Percentiles rank a stretch among this genome's conserved stretches.
Evolutionary conservation across 2,329 filamentous ascomycete genomes (phyloP).

Genomic region (Colletotrichum limetticola): DNA sequence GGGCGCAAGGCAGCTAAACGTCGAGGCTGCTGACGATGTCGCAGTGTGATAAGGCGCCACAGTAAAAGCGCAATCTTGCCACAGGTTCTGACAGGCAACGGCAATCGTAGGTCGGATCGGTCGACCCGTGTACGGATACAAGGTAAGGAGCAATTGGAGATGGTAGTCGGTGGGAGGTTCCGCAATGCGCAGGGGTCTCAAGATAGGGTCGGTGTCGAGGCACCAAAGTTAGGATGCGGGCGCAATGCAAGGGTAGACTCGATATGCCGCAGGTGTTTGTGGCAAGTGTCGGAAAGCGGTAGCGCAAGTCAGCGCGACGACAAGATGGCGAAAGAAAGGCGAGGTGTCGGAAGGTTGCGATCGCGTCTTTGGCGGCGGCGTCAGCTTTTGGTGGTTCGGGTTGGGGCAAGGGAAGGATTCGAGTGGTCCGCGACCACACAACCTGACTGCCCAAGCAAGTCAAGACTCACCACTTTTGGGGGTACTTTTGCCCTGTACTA

Average conservation of each 20-base stretch:
- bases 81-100: background rate
- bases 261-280: constrained; percentile 9
- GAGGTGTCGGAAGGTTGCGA: constrained; percentile 20
- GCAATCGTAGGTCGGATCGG: background rate
- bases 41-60: constrained; percentile 1
- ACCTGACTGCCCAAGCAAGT: constrained; percentile 5
- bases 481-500: constrained; percentile 17
- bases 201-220: background rate
- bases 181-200: constrained; percentile 17
- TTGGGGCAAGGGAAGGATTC: constrained; percentile 11
- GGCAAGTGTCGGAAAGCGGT: constrained; percentile 17
- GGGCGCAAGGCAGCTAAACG: background rate
- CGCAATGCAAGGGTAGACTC: constrained; percentile 6
- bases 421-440: constrained; percentile 8
- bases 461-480: constrained; percentile 25
- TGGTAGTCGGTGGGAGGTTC: background rate
- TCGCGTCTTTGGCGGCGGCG: constrained; percentile 13
- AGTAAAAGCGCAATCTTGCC: constrained; percentile 1
- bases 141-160: background rate
- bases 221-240: background rate
- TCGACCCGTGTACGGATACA: background rate
- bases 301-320: constrained; percentile 14
- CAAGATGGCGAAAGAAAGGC: constrained; percentile 1
- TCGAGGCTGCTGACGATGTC: constrained; percentile 10
- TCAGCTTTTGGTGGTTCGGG: constrained; percentile 26